A percentile compares a stretch with the other conserved stretches of the same genome.
Conservation (phyloP, 1,139 yeast genomes). For the Pichia sp. region DNA sequence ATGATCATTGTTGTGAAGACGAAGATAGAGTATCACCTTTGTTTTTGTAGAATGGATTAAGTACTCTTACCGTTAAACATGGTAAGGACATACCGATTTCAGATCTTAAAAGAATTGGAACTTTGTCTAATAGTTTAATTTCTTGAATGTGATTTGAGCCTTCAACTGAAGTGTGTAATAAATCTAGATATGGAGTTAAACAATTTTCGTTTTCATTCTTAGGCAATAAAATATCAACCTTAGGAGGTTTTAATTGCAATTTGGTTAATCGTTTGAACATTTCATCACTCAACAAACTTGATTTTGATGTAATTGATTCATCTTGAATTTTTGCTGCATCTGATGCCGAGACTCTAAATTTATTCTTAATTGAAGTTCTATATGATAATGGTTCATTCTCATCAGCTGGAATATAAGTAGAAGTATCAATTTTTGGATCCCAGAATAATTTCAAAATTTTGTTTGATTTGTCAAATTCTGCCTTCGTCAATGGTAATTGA, state of each 20-base stretch:
- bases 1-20: neutral
- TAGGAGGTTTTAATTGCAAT: slow-evolving; percentile 50
- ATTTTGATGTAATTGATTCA: slow-evolving; percentile 32
- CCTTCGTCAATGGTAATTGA: slow-evolving; percentile 85
- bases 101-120: slow-evolving; percentile 82
- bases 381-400: slow-evolving; percentile 72
- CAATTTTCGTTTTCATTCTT: slow-evolving; percentile 28
- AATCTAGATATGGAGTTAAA: slow-evolving; percentile 50
- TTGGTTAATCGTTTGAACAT: slow-evolving; percentile 42
- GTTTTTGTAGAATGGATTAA: slow-evolving; percentile 62
- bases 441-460: slow-evolving; percentile 77
- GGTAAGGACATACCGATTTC: slow-evolving; percentile 95
- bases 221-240: slow-evolving; percentile 36
- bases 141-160: slow-evolving; percentile 68
- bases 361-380: slow-evolving; percentile 70
- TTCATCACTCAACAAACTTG: slow-evolving; percentile 35
- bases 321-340: slow-evolving; percentile 59
- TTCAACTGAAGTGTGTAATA: slow-evolving; percentile 53
- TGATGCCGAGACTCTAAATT: slow-evolving; percentile 64
- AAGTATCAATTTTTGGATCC: slow-evolving; percentile 89
- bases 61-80: slow-evolving; percentile 86
- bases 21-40: neutral
- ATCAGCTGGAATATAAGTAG: slow-evolving; percentile 85
- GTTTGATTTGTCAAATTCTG: slow-evolving; percentile 73
- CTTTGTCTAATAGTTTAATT: slow-evolving; percentile 65